Evolutionary conservation across 2,329 filamentous ascomycete species (phyloP).

Genomic region (Curvularia sp.): DNA sequence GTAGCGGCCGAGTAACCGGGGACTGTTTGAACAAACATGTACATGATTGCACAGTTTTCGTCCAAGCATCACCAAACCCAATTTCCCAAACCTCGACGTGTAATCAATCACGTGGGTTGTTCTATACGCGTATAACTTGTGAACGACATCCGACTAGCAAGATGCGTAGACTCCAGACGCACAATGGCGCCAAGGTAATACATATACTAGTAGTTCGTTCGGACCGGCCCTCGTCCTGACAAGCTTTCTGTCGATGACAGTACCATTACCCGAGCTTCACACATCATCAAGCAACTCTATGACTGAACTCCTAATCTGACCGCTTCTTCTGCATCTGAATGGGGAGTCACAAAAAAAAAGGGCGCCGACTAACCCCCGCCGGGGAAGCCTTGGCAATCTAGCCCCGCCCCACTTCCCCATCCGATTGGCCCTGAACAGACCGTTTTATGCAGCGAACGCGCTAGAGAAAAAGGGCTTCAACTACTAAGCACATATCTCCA

Average conservation of each 20-base stretch:
- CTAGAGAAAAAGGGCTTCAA: slow-evolving; percentile 11
- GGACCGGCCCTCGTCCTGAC: not conserved
- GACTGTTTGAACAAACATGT: too few relatives aligned
- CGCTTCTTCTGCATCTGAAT: not conserved
- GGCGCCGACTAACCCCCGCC: slow-evolving; percentile 2
- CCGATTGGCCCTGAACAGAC: not conserved
- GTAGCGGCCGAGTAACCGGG: too few relatives aligned
- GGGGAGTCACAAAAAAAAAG: slow-evolving; percentile 6
- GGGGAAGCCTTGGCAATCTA: slow-evolving; percentile 4
- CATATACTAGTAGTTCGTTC: not conserved
- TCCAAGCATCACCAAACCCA: not conserved
- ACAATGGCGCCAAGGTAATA: not conserved
- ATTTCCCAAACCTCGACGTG: not conserved
- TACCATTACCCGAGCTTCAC: not conserved
- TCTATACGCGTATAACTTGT: not conserved
- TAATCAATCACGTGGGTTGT: not conserved
- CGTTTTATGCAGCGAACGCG: slow-evolving; percentile 10
- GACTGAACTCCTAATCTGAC: not conserved
- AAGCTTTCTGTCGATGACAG: not conserved
- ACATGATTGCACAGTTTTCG: too few relatives aligned
- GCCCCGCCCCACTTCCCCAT: slow-evolving; percentile 2
- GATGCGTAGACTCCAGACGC: slow-evolving; percentile 26
- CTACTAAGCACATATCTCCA: not conserved
- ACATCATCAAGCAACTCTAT: not conserved
- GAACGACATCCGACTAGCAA: not conserved